Evolutionary conservation across 768 basidiomycete species (phyloP).

Genomic region (Suillus spraguei): DNA sequence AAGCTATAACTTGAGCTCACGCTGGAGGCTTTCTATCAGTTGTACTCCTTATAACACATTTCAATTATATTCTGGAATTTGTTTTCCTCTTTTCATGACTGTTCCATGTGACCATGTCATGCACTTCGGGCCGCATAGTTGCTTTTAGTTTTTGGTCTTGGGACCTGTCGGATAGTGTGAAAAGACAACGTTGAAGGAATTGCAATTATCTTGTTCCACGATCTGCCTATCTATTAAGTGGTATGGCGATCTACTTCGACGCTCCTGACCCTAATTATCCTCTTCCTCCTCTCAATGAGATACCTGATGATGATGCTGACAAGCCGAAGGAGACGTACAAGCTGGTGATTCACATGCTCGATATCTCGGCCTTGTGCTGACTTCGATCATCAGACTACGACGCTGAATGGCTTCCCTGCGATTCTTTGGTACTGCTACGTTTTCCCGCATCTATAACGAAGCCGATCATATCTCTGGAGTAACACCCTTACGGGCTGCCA

Average conservation of each 20-base stretch:
- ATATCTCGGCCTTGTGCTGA: constrained; percentile 14
- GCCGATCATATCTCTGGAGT: constrained; percentile 58
- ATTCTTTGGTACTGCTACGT: constrained; percentile 77
- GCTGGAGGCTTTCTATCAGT: constrained; percentile 8
- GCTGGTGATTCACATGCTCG: constrained; percentile 34
- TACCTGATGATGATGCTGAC: constrained; percentile 47
- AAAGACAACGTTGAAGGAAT: not conserved
- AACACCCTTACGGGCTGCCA: constrained; percentile 63
- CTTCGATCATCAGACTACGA: constrained; percentile 25
- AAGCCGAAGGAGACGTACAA: constrained; percentile 34
- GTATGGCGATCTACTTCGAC: constrained; percentile 42
- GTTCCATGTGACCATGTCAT: not conserved
- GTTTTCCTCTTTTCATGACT: constrained; percentile 8
- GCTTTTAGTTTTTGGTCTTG: constrained; percentile 1
- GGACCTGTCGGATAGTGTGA: not conserved
- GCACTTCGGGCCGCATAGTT: not conserved
- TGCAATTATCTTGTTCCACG: not conserved
- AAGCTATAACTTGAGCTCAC: constrained; percentile 51
- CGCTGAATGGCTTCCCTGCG: constrained; percentile 40
- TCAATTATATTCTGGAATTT: constrained; percentile 20
- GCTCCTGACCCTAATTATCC: constrained; percentile 42
- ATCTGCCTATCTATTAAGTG: constrained; percentile 17
- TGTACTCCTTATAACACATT: constrained; percentile 17
- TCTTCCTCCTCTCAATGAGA: constrained; percentile 40
- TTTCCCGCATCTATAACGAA: constrained; percentile 68